phyloP scores from a whole-genome alignment of 202 grass and related monocot genomes.

The Thinopyrum obtusiflorum region DNA sequence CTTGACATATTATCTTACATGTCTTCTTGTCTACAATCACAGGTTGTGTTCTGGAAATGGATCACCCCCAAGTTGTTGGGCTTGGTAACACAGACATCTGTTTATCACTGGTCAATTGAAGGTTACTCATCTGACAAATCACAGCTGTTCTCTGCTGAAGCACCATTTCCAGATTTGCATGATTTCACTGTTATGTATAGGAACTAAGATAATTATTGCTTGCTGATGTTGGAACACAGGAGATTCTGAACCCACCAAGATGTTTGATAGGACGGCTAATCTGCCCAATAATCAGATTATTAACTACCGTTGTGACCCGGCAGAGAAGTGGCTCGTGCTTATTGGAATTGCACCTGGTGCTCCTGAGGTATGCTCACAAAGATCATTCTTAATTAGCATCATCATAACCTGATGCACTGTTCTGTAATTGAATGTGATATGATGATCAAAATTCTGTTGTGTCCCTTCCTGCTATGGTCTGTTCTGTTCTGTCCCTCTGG shows the following conservation, averaged over 20 bases:
- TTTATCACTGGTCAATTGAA: conserved; percentile 98
- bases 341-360: conserved; percentile 96
- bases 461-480: not conserved
- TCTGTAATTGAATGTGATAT: not conserved
- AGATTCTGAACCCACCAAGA: conserved; percentile 77
- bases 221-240: conserved; percentile 41
- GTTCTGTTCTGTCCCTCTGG: not conserved
- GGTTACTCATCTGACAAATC: conserved; percentile 33
- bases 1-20: conserved; percentile 3
- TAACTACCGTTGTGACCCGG: conserved; percentile 80
- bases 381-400: not conserved
- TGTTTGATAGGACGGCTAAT: conserved; percentile 97
- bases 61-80: conserved; percentile 89
- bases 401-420: not conserved
- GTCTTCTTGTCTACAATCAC: not conserved
- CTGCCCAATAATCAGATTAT: conserved; percentile 93
- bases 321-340: conserved; percentile 94
- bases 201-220: conserved; percentile 14
- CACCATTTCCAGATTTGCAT: not conserved
- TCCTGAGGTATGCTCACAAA: conserved; percentile 55
- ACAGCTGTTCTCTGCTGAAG: not conserved
- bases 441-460: not conserved
- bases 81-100: conserved; percentile 82
- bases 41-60: conserved; percentile 99
- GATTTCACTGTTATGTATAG: not conserved